Percentiles rank a stretch among this genome's conserved stretches.
phyloP scores from a whole-genome alignment of 352 stramenopile genomes.

The Phytophthora pini region DNA sequence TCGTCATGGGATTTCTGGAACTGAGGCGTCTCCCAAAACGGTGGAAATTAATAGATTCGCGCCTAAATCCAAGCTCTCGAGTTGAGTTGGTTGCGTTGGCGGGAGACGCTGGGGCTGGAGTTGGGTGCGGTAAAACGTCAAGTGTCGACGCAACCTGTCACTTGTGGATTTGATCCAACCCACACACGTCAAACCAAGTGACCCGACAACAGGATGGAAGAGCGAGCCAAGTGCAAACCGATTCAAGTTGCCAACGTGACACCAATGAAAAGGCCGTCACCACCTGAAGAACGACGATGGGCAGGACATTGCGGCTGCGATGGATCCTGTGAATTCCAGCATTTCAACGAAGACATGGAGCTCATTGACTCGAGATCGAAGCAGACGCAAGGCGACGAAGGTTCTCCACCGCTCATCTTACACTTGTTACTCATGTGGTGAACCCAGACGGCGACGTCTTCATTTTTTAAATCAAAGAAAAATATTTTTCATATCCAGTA shows the following conservation, averaged over 20 bases:
- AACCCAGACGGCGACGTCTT: neutral
- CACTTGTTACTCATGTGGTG: slow-evolving; percentile 12
- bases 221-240: neutral
- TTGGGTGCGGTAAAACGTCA: neutral
- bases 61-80: slow-evolving; percentile 12
- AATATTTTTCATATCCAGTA: too few relatives aligned
- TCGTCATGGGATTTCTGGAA: neutral
- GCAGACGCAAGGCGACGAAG: slow-evolving; percentile 3
- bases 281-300: slow-evolving; percentile 17
- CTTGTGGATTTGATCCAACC: slow-evolving; percentile 18
- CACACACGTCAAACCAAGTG: neutral
- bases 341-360: slow-evolving; percentile 36
- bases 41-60: slow-evolving; percentile 5
- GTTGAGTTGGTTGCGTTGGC: slow-evolving; percentile 11
- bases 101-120: slow-evolving; percentile 1
- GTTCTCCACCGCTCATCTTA: neutral
- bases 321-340: slow-evolving; percentile 26
- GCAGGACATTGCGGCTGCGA: slow-evolving; percentile 29
- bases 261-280: neutral
- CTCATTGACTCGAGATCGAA: slow-evolving; percentile 23
- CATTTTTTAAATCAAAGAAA: too few relatives aligned
- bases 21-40: slow-evolving; percentile 2
- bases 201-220: slow-evolving; percentile 5
- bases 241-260: neutral
- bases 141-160: slow-evolving; percentile 5